These are phyloP conservation scores for Cicer bijugum DNA, from an alignment of 306 rosid species.

Conservation along the genomic window DNA sequence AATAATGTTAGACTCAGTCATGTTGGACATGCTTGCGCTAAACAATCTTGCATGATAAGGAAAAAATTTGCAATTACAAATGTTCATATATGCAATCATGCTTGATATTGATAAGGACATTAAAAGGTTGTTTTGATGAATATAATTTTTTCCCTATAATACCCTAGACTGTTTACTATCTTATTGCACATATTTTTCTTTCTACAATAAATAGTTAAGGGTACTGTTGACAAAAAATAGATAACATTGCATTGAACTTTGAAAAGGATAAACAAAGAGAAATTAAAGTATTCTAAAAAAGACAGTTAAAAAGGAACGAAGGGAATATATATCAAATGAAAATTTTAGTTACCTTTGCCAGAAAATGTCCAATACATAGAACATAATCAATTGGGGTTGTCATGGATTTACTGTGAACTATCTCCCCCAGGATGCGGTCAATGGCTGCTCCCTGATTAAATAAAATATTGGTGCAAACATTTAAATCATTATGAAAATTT, in stretches of 20 bases:
- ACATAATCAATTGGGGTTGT: slow-evolving; percentile 89
- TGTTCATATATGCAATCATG: slow-evolving; percentile 10
- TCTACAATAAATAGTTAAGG: too few relatives aligned
- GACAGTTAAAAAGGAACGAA: neutral
- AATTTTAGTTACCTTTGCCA: slow-evolving; percentile 71
- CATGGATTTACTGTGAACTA: slow-evolving; percentile 93
- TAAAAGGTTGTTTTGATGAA: neutral
- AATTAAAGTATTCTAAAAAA: too few relatives aligned
- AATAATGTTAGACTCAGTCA: slow-evolving; percentile 32
- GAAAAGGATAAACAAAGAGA: too few relatives aligned
- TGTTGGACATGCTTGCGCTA: slow-evolving; percentile 18
- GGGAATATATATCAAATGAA: slow-evolving; percentile 10
- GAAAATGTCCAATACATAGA: slow-evolving; percentile 91
- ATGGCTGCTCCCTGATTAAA: slow-evolving; percentile 88
- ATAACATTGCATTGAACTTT: too few relatives aligned
- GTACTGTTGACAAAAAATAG: too few relatives aligned
- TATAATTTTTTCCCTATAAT: too few relatives aligned
- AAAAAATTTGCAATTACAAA: neutral
- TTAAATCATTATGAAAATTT: slow-evolving; percentile 31
- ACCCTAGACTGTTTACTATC: too few relatives aligned
- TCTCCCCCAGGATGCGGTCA: slow-evolving; percentile 95
- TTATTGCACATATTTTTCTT: too few relatives aligned
- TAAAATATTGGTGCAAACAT: slow-evolving; percentile 8
- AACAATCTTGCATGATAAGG: slow-evolving; percentile 18
- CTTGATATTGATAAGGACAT: neutral